Conservation (phyloP, 257 asterid species). For the Solanum peruvianum region DNA sequence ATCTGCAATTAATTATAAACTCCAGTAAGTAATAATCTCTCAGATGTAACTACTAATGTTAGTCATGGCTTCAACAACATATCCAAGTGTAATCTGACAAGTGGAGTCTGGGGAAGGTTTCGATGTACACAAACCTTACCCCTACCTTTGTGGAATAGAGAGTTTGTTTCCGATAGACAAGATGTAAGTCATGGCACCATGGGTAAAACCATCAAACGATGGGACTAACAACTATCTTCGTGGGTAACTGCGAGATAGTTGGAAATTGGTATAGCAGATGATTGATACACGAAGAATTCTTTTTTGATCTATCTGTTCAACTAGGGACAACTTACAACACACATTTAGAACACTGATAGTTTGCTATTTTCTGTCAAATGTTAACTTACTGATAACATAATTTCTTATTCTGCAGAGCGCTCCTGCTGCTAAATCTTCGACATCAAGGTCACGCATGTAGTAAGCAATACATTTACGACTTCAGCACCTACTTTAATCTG, state of each 20-base stretch:
- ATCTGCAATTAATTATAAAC: not conserved
- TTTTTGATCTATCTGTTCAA: not conserved
- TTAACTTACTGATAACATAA: not conserved
- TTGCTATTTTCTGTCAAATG: not conserved
- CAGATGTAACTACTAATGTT: not conserved
- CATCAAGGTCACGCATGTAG: conserved; percentile 62
- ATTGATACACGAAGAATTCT: not conserved
- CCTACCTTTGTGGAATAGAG: not conserved
- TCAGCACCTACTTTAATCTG: not conserved
- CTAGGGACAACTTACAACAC: not conserved
- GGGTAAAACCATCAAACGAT: not conserved
- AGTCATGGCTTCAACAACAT: not conserved
- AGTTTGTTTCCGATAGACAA: not conserved
- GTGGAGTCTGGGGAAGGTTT: not conserved
- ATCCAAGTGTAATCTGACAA: not conserved
- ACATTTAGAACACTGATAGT: not conserved
- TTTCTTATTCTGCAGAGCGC: conserved; percentile 56
- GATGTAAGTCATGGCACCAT: not conserved
- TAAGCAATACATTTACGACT: conserved; percentile 1
- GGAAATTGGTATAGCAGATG: not conserved
- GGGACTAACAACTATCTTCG: not conserved
- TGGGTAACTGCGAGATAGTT: not conserved
- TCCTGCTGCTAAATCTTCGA: conserved; percentile 34
- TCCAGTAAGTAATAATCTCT: not conserved
- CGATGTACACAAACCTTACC: not conserved